Evolutionary conservation across 2,329 filamentous ascomycete species (phyloP).

Genomic region (Coleophoma eucalyptorum): DNA sequence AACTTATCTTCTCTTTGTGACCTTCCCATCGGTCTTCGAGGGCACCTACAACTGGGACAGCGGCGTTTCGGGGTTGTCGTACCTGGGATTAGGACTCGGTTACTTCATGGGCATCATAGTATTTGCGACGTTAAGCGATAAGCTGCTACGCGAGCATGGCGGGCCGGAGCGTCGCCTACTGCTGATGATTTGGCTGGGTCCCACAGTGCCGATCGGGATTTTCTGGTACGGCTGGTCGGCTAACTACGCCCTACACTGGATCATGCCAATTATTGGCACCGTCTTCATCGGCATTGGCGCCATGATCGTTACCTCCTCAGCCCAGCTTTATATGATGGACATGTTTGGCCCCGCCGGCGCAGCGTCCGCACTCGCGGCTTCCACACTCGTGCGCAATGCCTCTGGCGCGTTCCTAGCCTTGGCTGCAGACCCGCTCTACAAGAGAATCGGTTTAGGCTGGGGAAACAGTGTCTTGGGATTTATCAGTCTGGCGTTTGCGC

Average conservation of each 20-base stretch:
- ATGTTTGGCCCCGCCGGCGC: conserved; percentile 31
- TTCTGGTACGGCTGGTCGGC: conserved; percentile 58
- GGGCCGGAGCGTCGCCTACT: conserved; percentile 44
- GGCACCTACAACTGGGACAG: conserved; percentile 35
- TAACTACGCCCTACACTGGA: conserved; percentile 49
- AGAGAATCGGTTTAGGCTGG: conserved; percentile 44
- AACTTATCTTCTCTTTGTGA: conserved; percentile 16
- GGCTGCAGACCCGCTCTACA: conserved; percentile 41
- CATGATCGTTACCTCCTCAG: conserved; percentile 40
- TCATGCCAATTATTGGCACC: conserved; percentile 56
- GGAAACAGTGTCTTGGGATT: conserved; percentile 41
- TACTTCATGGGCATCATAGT: conserved; percentile 25
- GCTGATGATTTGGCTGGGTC: conserved; percentile 47
- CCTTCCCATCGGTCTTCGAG: conserved; percentile 15
- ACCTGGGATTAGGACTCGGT: conserved; percentile 41
- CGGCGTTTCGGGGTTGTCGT: conserved; percentile 38
- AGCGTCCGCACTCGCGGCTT: conserved; percentile 51
- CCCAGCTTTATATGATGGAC: conserved; percentile 37
- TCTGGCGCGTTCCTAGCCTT: conserved; percentile 61
- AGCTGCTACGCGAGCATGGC: conserved; percentile 7
- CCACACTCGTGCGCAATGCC: conserved; percentile 51
- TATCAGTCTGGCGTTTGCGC: conserved; percentile 34
- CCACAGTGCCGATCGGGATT: conserved; percentile 48
- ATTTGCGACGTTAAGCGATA: conserved; percentile 14
- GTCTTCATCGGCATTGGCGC: conserved; percentile 45